These are phyloP conservation scores for Oxyria digyna DNA, from an alignment of 148 eudicot species.

Conservation along the genomic window DNA sequence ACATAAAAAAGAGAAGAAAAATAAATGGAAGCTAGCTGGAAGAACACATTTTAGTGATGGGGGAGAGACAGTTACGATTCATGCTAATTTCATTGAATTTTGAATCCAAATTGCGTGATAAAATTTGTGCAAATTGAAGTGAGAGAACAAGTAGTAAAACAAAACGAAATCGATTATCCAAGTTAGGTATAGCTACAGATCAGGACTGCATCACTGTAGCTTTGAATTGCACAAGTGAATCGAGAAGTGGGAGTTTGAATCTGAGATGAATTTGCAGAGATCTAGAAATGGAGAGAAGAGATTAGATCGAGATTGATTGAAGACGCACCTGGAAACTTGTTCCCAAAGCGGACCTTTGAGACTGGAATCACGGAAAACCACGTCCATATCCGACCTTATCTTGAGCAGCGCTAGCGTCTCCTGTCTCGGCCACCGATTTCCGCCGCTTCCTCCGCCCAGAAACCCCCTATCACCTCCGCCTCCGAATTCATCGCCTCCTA, in stretches of 20 bases:
- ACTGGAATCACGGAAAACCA: slow-evolving; percentile 70
- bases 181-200: background rate
- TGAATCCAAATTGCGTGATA: slow-evolving; percentile 4
- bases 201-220: background rate
- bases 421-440: slow-evolving; percentile 94
- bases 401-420: slow-evolving; percentile 71
- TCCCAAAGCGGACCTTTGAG: slow-evolving; percentile 98
- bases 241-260: background rate
- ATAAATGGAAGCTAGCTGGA: slow-evolving; percentile 8
- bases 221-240: background rate
- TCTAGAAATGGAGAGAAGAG: background rate
- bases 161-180: background rate
- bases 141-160: background rate
- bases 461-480: background rate
- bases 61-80: slow-evolving; percentile 7
- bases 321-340: slow-evolving; percentile 72
- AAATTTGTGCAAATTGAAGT: background rate
- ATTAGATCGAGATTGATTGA: background rate
- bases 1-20: background rate
- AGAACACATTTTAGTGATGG: slow-evolving; percentile 8
- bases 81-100: slow-evolving; percentile 5
- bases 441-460: slow-evolving; percentile 29
- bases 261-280: background rate
- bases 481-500: slow-evolving; percentile 5
- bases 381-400: slow-evolving; percentile 91